Percentiles rank a stretch among this genome's conserved stretches.
These are phyloP conservation scores for Abelmoschus esculentus DNA, from an alignment of 345 rosid genomes.

Conservation along the genomic window DNA sequence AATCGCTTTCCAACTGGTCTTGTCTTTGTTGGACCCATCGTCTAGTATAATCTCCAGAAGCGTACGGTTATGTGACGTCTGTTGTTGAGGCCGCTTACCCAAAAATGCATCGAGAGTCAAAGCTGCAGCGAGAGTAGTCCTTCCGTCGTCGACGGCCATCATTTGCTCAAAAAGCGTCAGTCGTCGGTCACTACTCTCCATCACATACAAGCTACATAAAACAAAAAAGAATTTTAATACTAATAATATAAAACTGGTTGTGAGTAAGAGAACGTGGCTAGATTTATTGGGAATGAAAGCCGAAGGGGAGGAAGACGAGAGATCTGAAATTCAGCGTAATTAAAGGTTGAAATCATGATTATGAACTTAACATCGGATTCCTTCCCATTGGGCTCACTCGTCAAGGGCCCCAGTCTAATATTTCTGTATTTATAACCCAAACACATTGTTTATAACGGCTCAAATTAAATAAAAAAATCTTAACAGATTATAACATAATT, in stretches of 20 bases:
- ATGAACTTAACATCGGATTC: not conserved
- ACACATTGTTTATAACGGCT: no score
- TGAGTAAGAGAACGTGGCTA: not conserved
- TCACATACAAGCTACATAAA: not conserved
- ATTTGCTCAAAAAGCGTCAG: constrained; percentile 29
- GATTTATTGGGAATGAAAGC: not conserved
- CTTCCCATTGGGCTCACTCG: not conserved
- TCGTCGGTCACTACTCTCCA: constrained; percentile 24
- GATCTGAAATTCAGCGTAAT: not conserved
- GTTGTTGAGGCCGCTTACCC: not conserved
- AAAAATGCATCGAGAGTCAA: constrained; percentile 21
- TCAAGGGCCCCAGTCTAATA: no score
- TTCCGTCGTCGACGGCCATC: constrained; percentile 40
- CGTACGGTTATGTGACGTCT: not conserved
- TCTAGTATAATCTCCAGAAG: constrained; percentile 28
- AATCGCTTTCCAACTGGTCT: constrained; percentile 69
- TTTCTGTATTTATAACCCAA: no score
- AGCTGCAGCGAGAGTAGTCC: constrained; percentile 23
- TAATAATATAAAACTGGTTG: no score
- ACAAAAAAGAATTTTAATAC: not conserved
- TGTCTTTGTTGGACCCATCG: constrained; percentile 57
- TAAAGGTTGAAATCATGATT: not conserved
- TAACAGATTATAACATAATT: no score
- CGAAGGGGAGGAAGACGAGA: not conserved
- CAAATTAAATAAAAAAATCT: no score